Evolutionary conservation across 345 rosid genomes (phyloP).

Genomic region (Brassica napus): Da-Ae NC_063448.1:20630501-20631000

Average conservation of each 20-base stretch:
- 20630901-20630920: conserved; percentile 88
- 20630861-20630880: conserved; percentile 83
- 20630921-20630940: conserved; percentile 36
- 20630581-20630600: conserved; percentile 21
- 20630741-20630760: conserved; percentile 97
- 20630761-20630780: conserved; percentile 83
- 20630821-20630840: conserved; percentile 96
- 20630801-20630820: conserved; percentile 68
- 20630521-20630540: conserved; percentile 4
- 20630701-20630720: conserved; percentile 69
- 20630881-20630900: conserved; percentile 93
- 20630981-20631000: conserved; percentile 6
- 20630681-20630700: conserved; percentile 84
- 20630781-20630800: conserved; percentile 71
- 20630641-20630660: conserved; percentile 34
- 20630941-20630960: neutral
- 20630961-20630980: conserved; percentile 3
- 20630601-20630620: conserved; percentile 37
- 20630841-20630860: conserved; percentile 91
- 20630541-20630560: conserved; percentile 33
- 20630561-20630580: neutral
- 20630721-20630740: conserved; percentile 92
- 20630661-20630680: conserved; percentile 31
- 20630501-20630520: conserved; percentile 9
- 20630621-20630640: conserved; percentile 35